Evolutionary conservation across 2,329 filamentous ascomycete genomes (phyloP).

Genomic region (Penicillium verrucosum): DNA sequence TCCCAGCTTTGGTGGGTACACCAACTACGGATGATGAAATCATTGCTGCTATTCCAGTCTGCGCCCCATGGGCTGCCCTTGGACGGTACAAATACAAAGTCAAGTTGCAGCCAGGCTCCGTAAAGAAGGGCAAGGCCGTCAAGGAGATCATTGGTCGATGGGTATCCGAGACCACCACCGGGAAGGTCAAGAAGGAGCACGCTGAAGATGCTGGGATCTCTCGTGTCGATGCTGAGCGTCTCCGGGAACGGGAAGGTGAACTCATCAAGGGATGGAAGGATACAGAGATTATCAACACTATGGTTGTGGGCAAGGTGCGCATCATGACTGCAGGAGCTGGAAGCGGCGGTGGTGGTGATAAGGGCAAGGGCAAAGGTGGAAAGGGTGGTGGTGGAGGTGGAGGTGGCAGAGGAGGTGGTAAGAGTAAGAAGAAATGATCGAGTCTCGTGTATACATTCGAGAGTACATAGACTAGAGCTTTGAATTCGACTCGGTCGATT

Average conservation of each 20-base stretch:
- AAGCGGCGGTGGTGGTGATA: constrained; percentile 36
- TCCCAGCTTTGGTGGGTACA: constrained; percentile 64
- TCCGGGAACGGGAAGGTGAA: constrained; percentile 85
- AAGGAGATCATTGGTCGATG: constrained; percentile 84
- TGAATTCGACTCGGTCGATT: background rate
- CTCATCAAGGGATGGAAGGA: constrained; percentile 76
- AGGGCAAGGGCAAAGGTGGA: constrained; percentile 24
- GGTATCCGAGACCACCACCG: constrained; percentile 58
- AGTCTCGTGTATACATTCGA: background rate
- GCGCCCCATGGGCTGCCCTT: constrained; percentile 62
- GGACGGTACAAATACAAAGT: constrained; percentile 83
- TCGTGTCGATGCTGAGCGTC: constrained; percentile 63
- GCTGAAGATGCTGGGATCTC: constrained; percentile 55
- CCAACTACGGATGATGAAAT: constrained; percentile 78
- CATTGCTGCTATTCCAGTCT: constrained; percentile 58
- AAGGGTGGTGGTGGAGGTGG: constrained; percentile 21
- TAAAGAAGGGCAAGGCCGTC: constrained; percentile 93
- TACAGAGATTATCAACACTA: constrained; percentile 73
- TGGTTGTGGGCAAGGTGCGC: constrained; percentile 76
- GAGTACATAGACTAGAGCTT: constrained; percentile 1
- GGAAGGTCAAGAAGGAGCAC: constrained; percentile 48
- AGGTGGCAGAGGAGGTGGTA: constrained; percentile 30
- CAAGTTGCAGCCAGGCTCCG: constrained; percentile 83
- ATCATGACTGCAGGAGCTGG: constrained; percentile 68
- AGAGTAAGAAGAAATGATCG: constrained; percentile 41